Percentiles rank a stretch among this genome's conserved stretches.
These are phyloP conservation scores for Globisporangium yorkense DNA, from an alignment of 352 stramenopile genomes.

Conservation along the genomic window DNA sequence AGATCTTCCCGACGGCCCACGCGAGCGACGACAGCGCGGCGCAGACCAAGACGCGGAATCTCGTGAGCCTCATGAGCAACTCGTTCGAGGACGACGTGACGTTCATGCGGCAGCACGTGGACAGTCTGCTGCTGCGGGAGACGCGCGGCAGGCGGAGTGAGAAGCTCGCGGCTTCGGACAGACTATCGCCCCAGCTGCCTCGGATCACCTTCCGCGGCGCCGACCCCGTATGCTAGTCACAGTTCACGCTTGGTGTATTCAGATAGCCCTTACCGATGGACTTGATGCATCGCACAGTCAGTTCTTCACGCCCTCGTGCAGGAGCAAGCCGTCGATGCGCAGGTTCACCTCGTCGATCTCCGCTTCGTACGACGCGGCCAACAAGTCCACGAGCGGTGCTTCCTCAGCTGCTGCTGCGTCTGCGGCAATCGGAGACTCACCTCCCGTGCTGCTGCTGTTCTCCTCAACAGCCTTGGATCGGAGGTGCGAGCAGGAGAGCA, in stretches of 20 bases:
- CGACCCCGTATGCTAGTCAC: background rate
- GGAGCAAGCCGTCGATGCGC: background rate
- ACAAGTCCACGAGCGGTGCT: background rate
- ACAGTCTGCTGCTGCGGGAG: slow-evolving; percentile 1
- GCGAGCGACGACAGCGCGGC: background rate
- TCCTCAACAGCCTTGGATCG: background rate
- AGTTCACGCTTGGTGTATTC: background rate
- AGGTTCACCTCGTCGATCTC: background rate
- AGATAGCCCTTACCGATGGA: background rate
- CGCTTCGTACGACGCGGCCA: background rate
- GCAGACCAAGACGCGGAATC: background rate
- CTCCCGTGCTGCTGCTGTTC: background rate
- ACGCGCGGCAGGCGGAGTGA: background rate
- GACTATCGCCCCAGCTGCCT: background rate
- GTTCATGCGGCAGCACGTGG: slow-evolving; percentile 1
- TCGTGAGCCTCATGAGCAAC: slow-evolving; percentile 3
- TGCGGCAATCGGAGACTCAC: background rate
- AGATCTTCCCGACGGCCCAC: background rate
- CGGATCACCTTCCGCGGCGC: background rate
- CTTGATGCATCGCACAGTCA: background rate
- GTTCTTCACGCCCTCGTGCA: background rate
- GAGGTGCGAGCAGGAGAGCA: background rate
- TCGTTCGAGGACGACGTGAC: slow-evolving; percentile 5
- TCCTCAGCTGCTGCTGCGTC: background rate
- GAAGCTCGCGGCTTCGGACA: background rate